Base-by-base conservation (phyloP, 2,329 filamentous ascomycete species). In the Malbranchea zuffiana region DNA sequence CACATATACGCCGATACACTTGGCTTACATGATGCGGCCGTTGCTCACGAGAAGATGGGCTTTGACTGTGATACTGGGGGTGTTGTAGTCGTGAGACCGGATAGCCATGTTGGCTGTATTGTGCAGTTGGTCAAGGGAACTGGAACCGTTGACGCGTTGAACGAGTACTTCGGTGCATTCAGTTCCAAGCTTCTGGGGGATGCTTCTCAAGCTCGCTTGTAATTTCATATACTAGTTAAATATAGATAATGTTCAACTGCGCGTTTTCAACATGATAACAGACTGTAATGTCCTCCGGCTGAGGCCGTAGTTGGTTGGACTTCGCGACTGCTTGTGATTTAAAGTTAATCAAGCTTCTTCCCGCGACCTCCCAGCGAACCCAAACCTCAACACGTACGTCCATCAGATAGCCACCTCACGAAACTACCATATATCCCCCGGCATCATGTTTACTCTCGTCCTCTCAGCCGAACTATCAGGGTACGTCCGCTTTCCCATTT, bases 1-100 rank as follows among this genome's bases (percentile, higher is more conserved):
- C 81, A 90, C 50, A 68, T 94, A 23, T 94, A 93, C 51, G 82
- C 85, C 1, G 87, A 94, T 50, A 85, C 94, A 57, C 69, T 81
- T 32, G 78, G 74, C 65, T 78, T 84, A 1, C 77, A 80, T 0
- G 67, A 79, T 13, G 79, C 82, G 1, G 84, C 80, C 4, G 70
- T 82, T 2, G 84, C 84, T 4, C 87, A 95, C 59, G 78, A 79
- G 27, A 94, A 93, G 69, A 80, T 93, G 69, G 87, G 87, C 0
- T 57, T 94, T 17, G 72, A 80, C 45, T 67, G 80, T 51, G 75
- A 82, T 43, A 71, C 66, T 43, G 85, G 85, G 7, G 85, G 80
- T 39, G 73, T 94, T 2, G 78, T 92, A 1, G 80, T 94, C 6
- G 82, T 92, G 5, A 67, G 86, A 29, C 86, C 87, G 0, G 86